Conservation (phyloP, 73 alveolate species). For the Symbiodinium natans region DNA sequence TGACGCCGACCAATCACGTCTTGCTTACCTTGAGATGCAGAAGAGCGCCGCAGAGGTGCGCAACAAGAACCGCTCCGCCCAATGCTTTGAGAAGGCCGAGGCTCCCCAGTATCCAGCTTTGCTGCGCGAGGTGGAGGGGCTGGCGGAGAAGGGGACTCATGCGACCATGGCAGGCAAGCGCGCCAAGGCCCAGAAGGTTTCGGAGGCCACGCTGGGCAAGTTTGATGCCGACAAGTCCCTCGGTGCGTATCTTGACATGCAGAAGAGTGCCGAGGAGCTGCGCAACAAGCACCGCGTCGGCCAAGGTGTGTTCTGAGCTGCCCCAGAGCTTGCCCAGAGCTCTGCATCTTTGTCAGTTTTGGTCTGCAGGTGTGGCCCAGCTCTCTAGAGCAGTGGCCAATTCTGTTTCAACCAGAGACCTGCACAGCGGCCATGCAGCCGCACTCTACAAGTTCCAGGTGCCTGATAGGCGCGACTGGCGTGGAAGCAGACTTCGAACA, state of each 20-base stretch:
- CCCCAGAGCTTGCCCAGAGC: no score
- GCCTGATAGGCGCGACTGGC: no score
- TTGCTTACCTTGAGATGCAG: background rate
- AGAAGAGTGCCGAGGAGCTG: constrained; percentile 52
- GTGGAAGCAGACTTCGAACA: no score
- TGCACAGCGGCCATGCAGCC: no score
- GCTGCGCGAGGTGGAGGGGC: constrained; percentile 6
- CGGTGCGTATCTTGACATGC: constrained; percentile 49
- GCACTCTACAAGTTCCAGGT: no score
- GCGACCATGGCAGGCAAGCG: constrained; percentile 40
- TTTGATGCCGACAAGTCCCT: constrained; percentile 46
- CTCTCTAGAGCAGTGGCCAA: background rate
- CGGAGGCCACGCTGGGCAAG: constrained; percentile 57
- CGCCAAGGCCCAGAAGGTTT: constrained; percentile 43
- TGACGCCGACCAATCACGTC: constrained; percentile 3
- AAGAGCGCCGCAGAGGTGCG: constrained; percentile 55
- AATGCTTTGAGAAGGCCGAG: background rate
- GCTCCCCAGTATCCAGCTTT: background rate
- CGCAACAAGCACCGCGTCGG: constrained; percentile 82
- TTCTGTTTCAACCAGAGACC: no score
- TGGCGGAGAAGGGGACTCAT: background rate
- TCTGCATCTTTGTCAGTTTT: background rate
- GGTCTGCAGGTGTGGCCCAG: background rate
- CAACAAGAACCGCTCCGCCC: constrained; percentile 77
- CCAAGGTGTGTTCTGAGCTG: constrained; percentile 47